Conservation (phyloP, 2,329 filamentous ascomycete genomes). For the Akanthomyces dipterigenus region DNA sequence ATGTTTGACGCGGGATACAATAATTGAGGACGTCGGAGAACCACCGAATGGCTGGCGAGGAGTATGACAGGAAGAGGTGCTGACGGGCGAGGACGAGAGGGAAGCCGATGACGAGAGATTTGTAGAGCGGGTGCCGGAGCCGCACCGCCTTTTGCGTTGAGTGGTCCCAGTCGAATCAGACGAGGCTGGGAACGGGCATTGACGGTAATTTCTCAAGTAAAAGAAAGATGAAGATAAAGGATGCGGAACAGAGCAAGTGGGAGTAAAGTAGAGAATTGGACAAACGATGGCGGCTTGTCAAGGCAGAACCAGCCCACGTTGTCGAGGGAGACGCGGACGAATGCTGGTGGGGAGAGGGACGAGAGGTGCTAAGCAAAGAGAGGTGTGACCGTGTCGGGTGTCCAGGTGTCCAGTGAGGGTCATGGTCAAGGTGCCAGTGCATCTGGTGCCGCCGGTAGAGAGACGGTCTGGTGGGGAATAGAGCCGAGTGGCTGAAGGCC, state of each 20-base stretch:
- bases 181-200: not conserved
- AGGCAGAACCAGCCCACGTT: not conserved
- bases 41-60: not conserved
- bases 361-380: not conserved
- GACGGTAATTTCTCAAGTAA: not conserved
- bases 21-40: not conserved
- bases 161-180: not conserved
- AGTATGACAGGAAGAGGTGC: not conserved
- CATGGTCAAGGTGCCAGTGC: not conserved
- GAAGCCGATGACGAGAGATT: constrained; percentile 6
- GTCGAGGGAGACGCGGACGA: not conserved
- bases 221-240: not conserved
- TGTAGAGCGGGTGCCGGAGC: not conserved
- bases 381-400: not conserved
- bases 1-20: not conserved
- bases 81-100: not conserved
- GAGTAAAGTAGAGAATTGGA: not conserved
- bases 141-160: constrained; percentile 8
- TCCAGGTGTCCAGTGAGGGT: not conserved
- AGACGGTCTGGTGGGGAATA: not conserved
- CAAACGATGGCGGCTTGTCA: not conserved
- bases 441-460: not conserved
- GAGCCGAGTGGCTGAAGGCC: constrained; percentile 5
- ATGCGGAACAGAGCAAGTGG: not conserved
- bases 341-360: not conserved